Base-by-base conservation (phyloP, 495 filamentous ascomycete species). In the Aspergillus egyptiacus region DNA sequence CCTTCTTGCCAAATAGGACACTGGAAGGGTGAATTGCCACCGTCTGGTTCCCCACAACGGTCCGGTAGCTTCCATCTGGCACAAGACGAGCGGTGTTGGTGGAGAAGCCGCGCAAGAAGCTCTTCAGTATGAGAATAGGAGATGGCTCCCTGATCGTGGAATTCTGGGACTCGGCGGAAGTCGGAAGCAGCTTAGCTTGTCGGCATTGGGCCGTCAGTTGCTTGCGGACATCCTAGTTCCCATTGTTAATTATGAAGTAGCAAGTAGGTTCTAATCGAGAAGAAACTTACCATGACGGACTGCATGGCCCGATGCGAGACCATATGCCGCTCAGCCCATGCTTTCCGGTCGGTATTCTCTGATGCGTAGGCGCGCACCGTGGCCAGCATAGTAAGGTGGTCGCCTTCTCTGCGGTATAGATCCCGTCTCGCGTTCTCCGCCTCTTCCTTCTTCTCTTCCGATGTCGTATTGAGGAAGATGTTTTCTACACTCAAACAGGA, bases 11-110 rank as follows among this genome's bases (percentile, higher is more conserved):
- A 59, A 87, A 87, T 5, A 99, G 61, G 2, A 86, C 84, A 59
- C 88, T 95, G 0, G 82, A 83, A 0, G 94, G 94, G 61, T 99
- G 94, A 20, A 99, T 87, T 0, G 86, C 81, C 7, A 99, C 88
- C 0, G 78, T 80, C 46, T 96, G 87, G 51, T 89, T 89, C 2
- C 89, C 90, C 2, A 87, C 70, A 0, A 90, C 70, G 0, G 91
- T 97, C 31, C 82, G 79, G 51, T 96, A 98, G 59, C 83, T 87
- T 6, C 85, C 83, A 58, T 97, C 93, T 0, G 86, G 86, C 25
- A 82, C 82, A 8, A 96, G 62, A 0, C 88, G 74, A 0, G 94
- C 94, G 7, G 89, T 91, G 54, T 93, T 95, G 20, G 80, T 74
- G 5, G 79, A 77, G 53, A 95, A 96, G 0, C 90, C 93, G 22